Evolutionary conservation across 2,329 filamentous ascomycete species (phyloP), one percentile per base, ranked within the genome.

Genomic region (Mycosphaerella arachidis): DNA sequence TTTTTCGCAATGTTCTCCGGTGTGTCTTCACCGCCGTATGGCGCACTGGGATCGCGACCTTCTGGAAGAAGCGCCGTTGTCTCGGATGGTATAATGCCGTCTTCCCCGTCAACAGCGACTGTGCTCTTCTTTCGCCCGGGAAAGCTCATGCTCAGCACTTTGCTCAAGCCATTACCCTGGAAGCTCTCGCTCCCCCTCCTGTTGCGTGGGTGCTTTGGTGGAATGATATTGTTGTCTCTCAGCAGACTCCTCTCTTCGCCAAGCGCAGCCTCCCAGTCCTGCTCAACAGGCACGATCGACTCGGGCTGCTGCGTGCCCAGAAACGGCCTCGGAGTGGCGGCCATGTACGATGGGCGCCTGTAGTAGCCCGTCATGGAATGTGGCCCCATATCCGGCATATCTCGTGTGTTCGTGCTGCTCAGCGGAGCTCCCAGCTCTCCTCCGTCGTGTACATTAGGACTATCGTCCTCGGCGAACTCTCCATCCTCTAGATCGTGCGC

Each of bases 271-370:
- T 83, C 78, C 29, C 79, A 76, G 64, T 87, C 84, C 63, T 77
- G 76, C 63, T 80, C 80, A 13, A 63, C 57, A 3, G 70, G 69
- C 29, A 68, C 58, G n/a, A 68, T 56, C 2, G 77, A 79, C 73
- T 72, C 77, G 63, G 74, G 77, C 31, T 86, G 66, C 57, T 71
- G 74, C 81, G 88, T 61, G 81, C 85, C 84, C 29, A 90, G 82
- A 60, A 95, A 81, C 3, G 88, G 87, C 56, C 91, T 82, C 1
- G 86, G 82, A 27, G 87, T 87, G 12, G 88, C 89, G 31, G 88
- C 86, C 48, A 94, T 86, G 70, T 87, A 89, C 66, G 86, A 89
- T 0, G 91, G 90, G 50, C 91, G 84, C 57, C 89, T 85, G 76
- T 94, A 96, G 33, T 84, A 84, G 37, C 83, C 82, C 18, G 81